Base-by-base conservation (phyloP, 768 basidiomycete genomes). In the Calocera viscosa region DNA sequence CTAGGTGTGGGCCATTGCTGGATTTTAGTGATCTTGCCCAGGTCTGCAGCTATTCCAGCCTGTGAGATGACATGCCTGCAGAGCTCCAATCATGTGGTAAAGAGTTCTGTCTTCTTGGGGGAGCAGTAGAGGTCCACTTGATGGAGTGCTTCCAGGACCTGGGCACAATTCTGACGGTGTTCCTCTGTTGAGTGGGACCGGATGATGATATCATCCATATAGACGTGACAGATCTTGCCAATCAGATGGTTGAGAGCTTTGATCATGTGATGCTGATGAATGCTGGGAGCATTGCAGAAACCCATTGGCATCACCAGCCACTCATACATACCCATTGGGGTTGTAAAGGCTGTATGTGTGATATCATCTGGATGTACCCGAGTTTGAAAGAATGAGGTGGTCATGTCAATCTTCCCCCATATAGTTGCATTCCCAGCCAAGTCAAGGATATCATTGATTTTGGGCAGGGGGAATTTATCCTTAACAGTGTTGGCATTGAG, bases 361-460 rank as follows among this genome's bases (percentile, higher is more conserved):
- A n/a, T n/a, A n/a, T n/a, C 68, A 1, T 77, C 74, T 0, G 69
- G 72, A n/a, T 76, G 71, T 0, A 78, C 68, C 0, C 72, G 65
- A 0, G 75, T 79, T 65, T 80, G 80, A 64, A 78, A 80, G 49
- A 80, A 81, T 0, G 76, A 72, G 34, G 78, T 75, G 74, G 77
- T 16, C 40, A 69, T 63, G 40, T 69, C 68, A 0, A 69, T 38
- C 35, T 38, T 38, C 7, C 35, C 35, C 35, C 35, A 38, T 5
- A 5, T 5, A 5, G 5, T 38, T 38, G 35, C 35, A 38, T 38
- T 38, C 5, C 35, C 35, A 38, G 35, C 35, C 35, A 38, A 14
- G 35, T 49, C 64, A 65, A 38, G 14, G 35, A 38, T 38, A 14
- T 38, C 14, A 14, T 38, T 14, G 14, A 38, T 38, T 14, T 38